Percentiles rank a stretch among this genome's conserved stretches.
Evolutionary conservation across 306 rosid genomes (phyloP).

Genomic region (Cicer judaicum): DNA sequence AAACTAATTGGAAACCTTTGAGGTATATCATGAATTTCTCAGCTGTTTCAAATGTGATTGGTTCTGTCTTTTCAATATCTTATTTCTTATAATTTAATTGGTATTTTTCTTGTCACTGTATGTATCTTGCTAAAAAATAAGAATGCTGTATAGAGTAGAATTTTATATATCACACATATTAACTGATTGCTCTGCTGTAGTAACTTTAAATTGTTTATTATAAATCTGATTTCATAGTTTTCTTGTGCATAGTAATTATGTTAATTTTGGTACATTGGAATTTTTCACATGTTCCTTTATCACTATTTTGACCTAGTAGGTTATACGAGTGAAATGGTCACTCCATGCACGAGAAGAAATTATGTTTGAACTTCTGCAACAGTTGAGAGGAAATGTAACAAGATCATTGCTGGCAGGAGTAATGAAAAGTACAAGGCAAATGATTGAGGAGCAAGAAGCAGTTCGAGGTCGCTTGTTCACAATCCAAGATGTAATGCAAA

Average conservation of each 20-base stretch:
- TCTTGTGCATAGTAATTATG: not conserved
- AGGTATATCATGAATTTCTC: not conserved
- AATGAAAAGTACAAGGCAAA: slow-evolving; percentile 73
- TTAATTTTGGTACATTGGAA: slow-evolving; percentile 9
- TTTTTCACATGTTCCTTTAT: slow-evolving; percentile 10
- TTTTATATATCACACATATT: slow-evolving; percentile 4
- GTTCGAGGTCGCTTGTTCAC: slow-evolving; percentile 91
- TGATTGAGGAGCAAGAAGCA: slow-evolving; percentile 98
- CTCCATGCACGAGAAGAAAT: slow-evolving; percentile 97
- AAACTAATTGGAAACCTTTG: not conserved
- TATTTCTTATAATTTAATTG: not conserved
- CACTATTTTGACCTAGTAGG: slow-evolving; percentile 55
- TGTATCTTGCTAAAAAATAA: slow-evolving; percentile 3
- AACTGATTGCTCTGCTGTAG: not conserved
- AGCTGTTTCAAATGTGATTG: not conserved
- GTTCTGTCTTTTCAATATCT: not conserved
- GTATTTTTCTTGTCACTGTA: not conserved
- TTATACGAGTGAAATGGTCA: slow-evolving; percentile 95
- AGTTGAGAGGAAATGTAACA: slow-evolving; percentile 72
- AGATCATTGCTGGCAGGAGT: slow-evolving; percentile 60
- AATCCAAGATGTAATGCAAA: slow-evolving; percentile 95
- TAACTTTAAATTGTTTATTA: not conserved
- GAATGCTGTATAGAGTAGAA: not conserved
- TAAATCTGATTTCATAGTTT: not conserved
- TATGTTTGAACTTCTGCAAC: slow-evolving; percentile 79